A percentile compares a stretch with the other conserved stretches of the same genome.
These are phyloP conservation scores for Sarcomyxa edulis DNA, from an alignment of 768 basidiomycete genomes.

Conservation along the genomic window DNA sequence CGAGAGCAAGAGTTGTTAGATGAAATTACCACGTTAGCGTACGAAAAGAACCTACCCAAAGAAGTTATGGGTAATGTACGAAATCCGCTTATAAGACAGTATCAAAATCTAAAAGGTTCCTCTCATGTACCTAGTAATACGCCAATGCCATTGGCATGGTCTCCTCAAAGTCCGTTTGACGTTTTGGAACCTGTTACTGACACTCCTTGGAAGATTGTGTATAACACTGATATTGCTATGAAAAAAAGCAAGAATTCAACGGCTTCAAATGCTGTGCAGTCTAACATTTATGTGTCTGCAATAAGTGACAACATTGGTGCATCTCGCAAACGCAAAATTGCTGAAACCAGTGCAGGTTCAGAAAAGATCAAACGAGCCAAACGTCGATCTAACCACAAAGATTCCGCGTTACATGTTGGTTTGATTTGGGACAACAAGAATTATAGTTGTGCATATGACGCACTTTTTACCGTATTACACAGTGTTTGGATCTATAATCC, in stretches of 20 bases:
- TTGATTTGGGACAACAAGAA: slow-evolving; percentile 9
- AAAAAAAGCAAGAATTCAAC: background rate
- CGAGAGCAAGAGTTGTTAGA: slow-evolving; percentile 23
- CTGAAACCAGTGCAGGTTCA: background rate
- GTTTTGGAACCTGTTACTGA: slow-evolving; percentile 2
- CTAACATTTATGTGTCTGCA: slow-evolving; percentile 9
- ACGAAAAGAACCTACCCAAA: slow-evolving; percentile 12
- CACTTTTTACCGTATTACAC: too few species aligned
- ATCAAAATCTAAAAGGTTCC: slow-evolving; percentile 6
- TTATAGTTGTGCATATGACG: slow-evolving; percentile 19
- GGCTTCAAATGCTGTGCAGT: background rate
- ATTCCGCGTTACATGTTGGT: slow-evolving; percentile 2
- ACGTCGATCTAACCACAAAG: slow-evolving; percentile 7
- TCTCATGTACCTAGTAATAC: slow-evolving; percentile 13
- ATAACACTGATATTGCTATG: too few species aligned
- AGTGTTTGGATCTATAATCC: background rate
- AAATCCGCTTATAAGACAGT: slow-evolving; percentile 8
- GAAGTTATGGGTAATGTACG: slow-evolving; percentile 8
- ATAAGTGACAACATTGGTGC: too few species aligned
- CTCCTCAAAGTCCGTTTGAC: slow-evolving; percentile 9
- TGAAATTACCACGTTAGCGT: slow-evolving; percentile 23
- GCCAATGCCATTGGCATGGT: slow-evolving; percentile 13
- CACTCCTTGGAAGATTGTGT: slow-evolving; percentile 4
- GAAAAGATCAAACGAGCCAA: slow-evolving; percentile 1
- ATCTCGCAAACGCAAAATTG: too few species aligned